These are phyloP conservation scores for Pisolithus orientalis DNA, from an alignment of 768 basidiomycete species.

Conservation along the genomic window DNA sequence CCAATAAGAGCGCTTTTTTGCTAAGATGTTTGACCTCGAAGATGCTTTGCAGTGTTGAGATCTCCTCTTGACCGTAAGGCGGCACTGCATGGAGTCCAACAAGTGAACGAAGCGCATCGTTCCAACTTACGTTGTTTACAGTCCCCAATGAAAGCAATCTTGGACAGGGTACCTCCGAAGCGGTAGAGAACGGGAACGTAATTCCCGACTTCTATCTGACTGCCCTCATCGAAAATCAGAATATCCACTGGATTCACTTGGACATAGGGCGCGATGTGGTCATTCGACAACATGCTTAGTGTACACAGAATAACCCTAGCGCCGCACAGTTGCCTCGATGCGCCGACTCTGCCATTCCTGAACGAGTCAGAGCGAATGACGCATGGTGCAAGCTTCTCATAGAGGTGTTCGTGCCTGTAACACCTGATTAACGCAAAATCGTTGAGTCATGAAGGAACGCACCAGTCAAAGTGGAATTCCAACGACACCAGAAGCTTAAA, in stretches of 20 bases:
- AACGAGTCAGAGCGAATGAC: slow-evolving; percentile 35
- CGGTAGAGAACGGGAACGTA: slow-evolving; percentile 32
- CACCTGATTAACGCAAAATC: not conserved
- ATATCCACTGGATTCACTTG: slow-evolving; percentile 28
- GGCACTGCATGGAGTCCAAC: slow-evolving; percentile 44
- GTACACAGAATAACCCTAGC: slow-evolving; percentile 42
- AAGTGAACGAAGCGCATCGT: not conserved
- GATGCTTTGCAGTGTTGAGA: slow-evolving; percentile 57
- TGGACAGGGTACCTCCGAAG: slow-evolving; percentile 22
- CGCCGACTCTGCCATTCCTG: slow-evolving; percentile 6
- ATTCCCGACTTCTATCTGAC: slow-evolving; percentile 37
- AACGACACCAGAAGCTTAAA: slow-evolving; percentile 41
- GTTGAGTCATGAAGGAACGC: slow-evolving; percentile 1
- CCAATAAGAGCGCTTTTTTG: slow-evolving; percentile 42
- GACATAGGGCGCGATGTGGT: slow-evolving; percentile 8
- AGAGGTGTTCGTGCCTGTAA: slow-evolving; percentile 47
- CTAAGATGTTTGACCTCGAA: slow-evolving; percentile 66
- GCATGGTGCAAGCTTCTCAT: slow-evolving; percentile 26
- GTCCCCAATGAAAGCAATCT: slow-evolving; percentile 37
- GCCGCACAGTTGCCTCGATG: slow-evolving; percentile 21
- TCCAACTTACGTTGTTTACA: slow-evolving; percentile 29
- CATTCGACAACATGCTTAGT: slow-evolving; percentile 38
- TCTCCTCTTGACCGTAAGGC: slow-evolving; percentile 68
- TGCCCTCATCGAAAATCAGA: slow-evolving; percentile 43
- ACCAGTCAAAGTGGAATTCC: slow-evolving; percentile 44